phyloP scores from a whole-genome alignment of 2,329 filamentous ascomycete genomes.

The Cercospora janseana region DNA sequence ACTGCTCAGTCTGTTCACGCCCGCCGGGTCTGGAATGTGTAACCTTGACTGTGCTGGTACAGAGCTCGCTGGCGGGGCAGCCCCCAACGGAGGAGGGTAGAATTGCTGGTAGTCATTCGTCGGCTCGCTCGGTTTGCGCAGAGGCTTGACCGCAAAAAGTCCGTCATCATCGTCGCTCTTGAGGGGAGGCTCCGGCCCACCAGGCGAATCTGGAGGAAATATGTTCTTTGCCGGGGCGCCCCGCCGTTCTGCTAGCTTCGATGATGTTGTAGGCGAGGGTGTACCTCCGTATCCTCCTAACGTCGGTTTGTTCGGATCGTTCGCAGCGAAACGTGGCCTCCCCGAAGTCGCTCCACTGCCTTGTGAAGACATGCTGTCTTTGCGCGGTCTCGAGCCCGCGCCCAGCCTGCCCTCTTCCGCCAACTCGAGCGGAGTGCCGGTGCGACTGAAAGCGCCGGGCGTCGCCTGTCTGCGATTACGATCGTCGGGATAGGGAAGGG shows the following conservation, averaged over 20 bases:
- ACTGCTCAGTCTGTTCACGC: constrained; percentile 66
- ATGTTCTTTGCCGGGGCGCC: constrained; percentile 74
- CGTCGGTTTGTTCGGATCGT: constrained; percentile 51
- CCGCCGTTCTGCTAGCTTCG: constrained; percentile 72
- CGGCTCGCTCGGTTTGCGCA: constrained; percentile 24
- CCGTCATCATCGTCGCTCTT: constrained; percentile 66
- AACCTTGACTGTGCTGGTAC: constrained; percentile 39
- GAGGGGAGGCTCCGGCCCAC: constrained; percentile 66
- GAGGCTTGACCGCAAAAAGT: constrained; percentile 61
- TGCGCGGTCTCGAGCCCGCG: constrained; percentile 24
- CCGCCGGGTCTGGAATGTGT: constrained; percentile 52
- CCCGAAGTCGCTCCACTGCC: constrained; percentile 30
- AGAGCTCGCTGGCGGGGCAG: constrained; percentile 27
- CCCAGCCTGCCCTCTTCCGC: constrained; percentile 30
- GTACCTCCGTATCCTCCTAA: constrained; percentile 45
- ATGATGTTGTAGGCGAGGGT: constrained; percentile 33
- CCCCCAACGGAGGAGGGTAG: constrained; percentile 54
- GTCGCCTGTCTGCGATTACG: constrained; percentile 24
- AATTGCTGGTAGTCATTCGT: constrained; percentile 49
- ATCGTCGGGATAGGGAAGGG: constrained; percentile 36
- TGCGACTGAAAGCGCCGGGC: constrained; percentile 26
- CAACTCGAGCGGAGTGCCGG: constrained; percentile 30
- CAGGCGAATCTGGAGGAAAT: constrained; percentile 77
- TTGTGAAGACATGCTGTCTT: constrained; percentile 35
- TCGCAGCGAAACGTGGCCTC: constrained; percentile 47